Conservation (phyloP, 2,329 filamentous ascomycete species). For the Aspergillaceae sp. region DNA sequence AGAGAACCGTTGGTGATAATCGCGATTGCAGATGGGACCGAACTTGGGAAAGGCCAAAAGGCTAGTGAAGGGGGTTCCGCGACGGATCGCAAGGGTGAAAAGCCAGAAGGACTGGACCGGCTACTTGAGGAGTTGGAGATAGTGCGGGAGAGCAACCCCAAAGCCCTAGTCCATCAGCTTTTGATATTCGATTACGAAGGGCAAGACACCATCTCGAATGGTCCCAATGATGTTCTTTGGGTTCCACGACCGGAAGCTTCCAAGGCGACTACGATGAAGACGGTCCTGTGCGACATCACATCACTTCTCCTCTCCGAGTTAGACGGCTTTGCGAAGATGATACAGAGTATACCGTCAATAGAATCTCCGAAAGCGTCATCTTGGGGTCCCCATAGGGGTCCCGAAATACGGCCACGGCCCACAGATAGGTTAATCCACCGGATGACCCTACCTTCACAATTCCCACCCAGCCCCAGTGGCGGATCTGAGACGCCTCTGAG, state of each 20-base stretch:
- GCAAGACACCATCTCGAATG: conserved; percentile 46
- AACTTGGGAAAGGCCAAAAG: conserved; percentile 43
- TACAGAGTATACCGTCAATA: conserved; percentile 64
- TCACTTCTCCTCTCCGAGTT: conserved; percentile 66
- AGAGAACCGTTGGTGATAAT: conserved; percentile 76
- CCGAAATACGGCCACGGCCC: conserved; percentile 34
- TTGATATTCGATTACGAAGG: conserved; percentile 67
- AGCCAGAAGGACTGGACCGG: conserved; percentile 27
- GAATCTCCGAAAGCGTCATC: conserved; percentile 58
- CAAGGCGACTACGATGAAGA: conserved; percentile 71
- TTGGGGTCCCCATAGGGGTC: conserved; percentile 43
- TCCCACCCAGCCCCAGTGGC: conserved; percentile 39
- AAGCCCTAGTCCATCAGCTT: conserved; percentile 67
- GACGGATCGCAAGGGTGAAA: conserved; percentile 12
- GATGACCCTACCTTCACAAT: conserved; percentile 68
- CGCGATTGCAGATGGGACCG: conserved; percentile 72
- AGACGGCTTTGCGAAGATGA: conserved; percentile 62
- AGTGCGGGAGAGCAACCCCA: conserved; percentile 63
- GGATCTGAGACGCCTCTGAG: conserved; percentile 30
- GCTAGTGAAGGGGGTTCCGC: conserved; percentile 7
- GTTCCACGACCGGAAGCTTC: conserved; percentile 62
- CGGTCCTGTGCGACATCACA: conserved; percentile 70
- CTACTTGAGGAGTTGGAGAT: conserved; percentile 58
- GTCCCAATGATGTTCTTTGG: conserved; percentile 57
- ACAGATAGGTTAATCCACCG: conserved; percentile 56